These are phyloP conservation scores for Plasmodium berghei DNA, from an alignment of 169 alveolate species.

Conservation along the genomic window DNA sequence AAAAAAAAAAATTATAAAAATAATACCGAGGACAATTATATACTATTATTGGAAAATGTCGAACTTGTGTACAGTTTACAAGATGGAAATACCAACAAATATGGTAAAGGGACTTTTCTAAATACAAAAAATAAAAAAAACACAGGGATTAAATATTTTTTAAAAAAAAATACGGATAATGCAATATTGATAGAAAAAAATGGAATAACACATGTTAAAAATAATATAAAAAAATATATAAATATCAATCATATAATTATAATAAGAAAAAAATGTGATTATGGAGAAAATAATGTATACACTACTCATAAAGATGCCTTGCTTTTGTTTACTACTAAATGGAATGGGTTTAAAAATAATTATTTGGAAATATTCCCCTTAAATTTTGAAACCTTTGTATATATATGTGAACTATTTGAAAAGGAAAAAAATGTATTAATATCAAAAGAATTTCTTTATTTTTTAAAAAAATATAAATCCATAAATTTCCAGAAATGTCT, in stretches of 20 bases:
- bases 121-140: background rate
- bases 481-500: conserved; percentile 22
- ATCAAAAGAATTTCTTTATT: conserved; percentile 19
- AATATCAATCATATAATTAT: conserved; percentile 32
- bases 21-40: conserved; percentile 28
- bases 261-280: conserved; percentile 2
- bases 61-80: conserved; percentile 20
- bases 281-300: background rate
- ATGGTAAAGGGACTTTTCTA: background rate
- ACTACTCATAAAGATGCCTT: background rate
- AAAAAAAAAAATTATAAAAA: conserved; percentile 1
- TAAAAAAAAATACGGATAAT: background rate
- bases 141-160: conserved; percentile 1
- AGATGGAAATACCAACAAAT: background rate
- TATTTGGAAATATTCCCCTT: conserved; percentile 53
- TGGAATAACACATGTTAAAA: background rate
- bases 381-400: conserved; percentile 18
- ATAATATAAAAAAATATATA: conserved; percentile 18
- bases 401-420: conserved; percentile 30
- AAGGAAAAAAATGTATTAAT: conserved; percentile 8
- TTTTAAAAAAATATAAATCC: conserved; percentile 23
- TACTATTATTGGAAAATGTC: conserved; percentile 8
- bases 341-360: conserved; percentile 25
- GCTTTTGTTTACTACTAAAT: conserved; percentile 25
- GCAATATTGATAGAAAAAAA: conserved; percentile 14